Base-by-base conservation (phyloP, 768 basidiomycete species). In the Trametes cubensis region DNA sequence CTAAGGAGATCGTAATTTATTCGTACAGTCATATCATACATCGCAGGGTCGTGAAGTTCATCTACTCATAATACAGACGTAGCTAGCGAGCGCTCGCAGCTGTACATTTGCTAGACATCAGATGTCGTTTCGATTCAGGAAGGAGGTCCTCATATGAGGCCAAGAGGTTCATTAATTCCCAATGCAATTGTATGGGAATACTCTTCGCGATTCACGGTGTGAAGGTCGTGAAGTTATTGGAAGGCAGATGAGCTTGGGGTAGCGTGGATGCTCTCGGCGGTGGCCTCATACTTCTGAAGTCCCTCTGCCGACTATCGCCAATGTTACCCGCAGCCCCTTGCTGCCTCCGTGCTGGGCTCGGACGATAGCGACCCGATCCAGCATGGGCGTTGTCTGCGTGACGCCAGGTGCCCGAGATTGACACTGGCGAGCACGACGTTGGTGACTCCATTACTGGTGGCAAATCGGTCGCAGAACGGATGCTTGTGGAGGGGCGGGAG, bases 1-100 rank as follows among this genome's bases (percentile, higher is more conserved):
- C 6, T 66, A 6, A 50, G 62, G 7, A 63, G 66, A 25, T 48
- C 58, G 34, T 68, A 54, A 64, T 28, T 47, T 58, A 57, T 62
- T 60, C 17, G 55, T 48, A 53, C 61, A 53, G 26, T 44, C 54
- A 47, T 56, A 62, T 39, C 15, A 15, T 62, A 62, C 54, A 50
- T 50, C 55, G 11, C 30, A 42, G 41, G 40, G 42, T 44, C 54
- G 41, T 55, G 28, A 11, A 21, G 34, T 41, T 55, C 54, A 34
- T 55, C 39, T 49, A 34, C 41, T 61, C 38, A 40, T 61, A 34
- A 34, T 34, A 34, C 34, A 34, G 4, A 2, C 34, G 34, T 6
- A 10, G 34, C 34, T 34, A 10, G 34, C 34, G 34, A 34, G 11
- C 11, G 11, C 10, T 7, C 34, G 34, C 34, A 34, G 34, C 34